These are phyloP conservation scores for Ascochyta pisi DNA, from an alignment of 2,329 filamentous ascomycete species.

Conservation along the genomic window DNA sequence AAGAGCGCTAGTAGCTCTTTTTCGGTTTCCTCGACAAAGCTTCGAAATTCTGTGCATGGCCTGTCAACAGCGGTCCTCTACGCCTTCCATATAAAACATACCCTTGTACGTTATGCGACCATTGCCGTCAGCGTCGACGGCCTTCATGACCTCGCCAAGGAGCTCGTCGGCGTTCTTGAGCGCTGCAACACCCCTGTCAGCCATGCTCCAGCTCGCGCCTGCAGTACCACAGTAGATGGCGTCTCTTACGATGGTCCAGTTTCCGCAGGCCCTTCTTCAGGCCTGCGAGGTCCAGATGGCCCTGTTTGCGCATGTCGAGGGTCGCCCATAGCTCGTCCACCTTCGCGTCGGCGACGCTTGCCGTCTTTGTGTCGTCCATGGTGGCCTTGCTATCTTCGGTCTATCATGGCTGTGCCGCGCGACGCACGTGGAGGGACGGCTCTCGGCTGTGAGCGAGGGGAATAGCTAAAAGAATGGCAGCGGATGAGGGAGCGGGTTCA, in stretches of 20 bases:
- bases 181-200: slow-evolving; percentile 54
- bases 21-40: slow-evolving; percentile 88
- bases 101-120: slow-evolving; percentile 91
- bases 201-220: slow-evolving; percentile 27
- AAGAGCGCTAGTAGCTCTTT: slow-evolving; percentile 83
- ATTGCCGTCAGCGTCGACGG: slow-evolving; percentile 86
- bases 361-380: slow-evolving; percentile 78
- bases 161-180: slow-evolving; percentile 92
- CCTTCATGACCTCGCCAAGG: slow-evolving; percentile 78
- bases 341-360: slow-evolving; percentile 79
- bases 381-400: slow-evolving; percentile 51
- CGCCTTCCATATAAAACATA: slow-evolving; percentile 47
- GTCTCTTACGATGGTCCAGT: slow-evolving; percentile 84
- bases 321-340: slow-evolving; percentile 84
- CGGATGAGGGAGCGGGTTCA: slow-evolving; percentile 24
- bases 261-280: slow-evolving; percentile 83
- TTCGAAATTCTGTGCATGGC: slow-evolving; percentile 75
- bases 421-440: slow-evolving; percentile 28
- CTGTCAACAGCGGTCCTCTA: slow-evolving; percentile 23
- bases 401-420: slow-evolving; percentile 47
- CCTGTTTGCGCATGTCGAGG: slow-evolving; percentile 77
- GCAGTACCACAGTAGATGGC: background rate
- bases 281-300: slow-evolving; percentile 82
- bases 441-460: slow-evolving; percentile 28
- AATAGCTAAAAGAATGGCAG: slow-evolving; percentile 33